phyloP scores from a whole-genome alignment of 768 basidiomycete species.

The Roridomyces roridus region DNA sequence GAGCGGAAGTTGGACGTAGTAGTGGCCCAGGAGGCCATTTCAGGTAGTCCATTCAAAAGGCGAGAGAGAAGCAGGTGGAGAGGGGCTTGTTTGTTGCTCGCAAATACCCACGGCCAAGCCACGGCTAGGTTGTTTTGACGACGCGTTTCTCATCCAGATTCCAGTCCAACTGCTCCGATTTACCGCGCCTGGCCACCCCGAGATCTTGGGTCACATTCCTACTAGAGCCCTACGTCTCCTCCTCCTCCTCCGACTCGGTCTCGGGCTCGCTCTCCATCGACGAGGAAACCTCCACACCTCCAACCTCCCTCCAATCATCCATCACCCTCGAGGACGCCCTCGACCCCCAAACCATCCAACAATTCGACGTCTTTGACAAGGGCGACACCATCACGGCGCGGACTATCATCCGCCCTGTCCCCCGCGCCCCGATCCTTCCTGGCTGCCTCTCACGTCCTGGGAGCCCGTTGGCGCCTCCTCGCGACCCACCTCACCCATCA shows the following conservation, averaged over 20 bases:
- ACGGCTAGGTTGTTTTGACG: no score
- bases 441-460: conserved; percentile 36
- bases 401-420: conserved; percentile 42
- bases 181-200: not conserved
- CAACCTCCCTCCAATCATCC: not conserved
- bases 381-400: conserved; percentile 41
- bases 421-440: conserved; percentile 28
- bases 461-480: conserved; percentile 15
- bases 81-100: no score
- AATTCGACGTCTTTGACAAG: conserved; percentile 31
- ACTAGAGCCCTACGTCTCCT: not conserved
- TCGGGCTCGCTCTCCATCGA: not conserved
- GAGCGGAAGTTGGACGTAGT: no score
- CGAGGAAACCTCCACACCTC: conserved; percentile 9
- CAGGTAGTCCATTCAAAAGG: no score
- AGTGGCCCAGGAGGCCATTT: no score
- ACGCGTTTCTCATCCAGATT: no score
- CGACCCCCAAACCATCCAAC: not conserved
- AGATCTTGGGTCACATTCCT: conserved; percentile 4
- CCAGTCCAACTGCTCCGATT: no score
- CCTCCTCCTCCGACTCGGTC: not conserved
- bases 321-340: conserved; percentile 8
- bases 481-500: not conserved
- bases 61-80: no score
- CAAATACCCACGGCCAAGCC: no score